phyloP scores from a whole-genome alignment of 352 stramenopile genomes.

The Phytophthora kernoviae region DNA sequence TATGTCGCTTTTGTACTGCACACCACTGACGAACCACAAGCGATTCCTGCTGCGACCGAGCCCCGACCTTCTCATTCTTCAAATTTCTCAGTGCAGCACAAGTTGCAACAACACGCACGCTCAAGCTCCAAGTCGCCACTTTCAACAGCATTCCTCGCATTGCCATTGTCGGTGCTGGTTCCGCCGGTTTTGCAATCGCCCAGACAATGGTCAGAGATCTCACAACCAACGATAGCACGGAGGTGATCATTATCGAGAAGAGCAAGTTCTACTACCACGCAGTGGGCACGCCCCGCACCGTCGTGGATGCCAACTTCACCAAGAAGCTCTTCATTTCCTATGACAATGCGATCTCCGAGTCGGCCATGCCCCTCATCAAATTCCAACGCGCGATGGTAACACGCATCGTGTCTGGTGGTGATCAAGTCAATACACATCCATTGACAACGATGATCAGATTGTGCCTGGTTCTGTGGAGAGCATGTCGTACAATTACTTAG shows the following conservation, averaged over 20 bases:
- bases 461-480: conserved; percentile 27
- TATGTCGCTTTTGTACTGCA: background rate
- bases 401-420: conserved; percentile 29
- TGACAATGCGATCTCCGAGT: conserved; percentile 47
- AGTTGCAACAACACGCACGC: conserved; percentile 3
- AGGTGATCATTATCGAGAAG: conserved; percentile 62
- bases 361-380: conserved; percentile 37
- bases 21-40: conserved; percentile 1
- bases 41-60: background rate
- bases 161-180: conserved; percentile 56
- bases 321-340: conserved; percentile 63
- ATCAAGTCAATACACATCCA: conserved; percentile 41
- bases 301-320: conserved; percentile 45
- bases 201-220: conserved; percentile 44
- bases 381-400: conserved; percentile 48
- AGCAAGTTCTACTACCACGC: conserved; percentile 55
- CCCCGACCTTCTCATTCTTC: conserved; percentile 10
- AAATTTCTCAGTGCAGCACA: conserved; percentile 14
- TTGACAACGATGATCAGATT: conserved; percentile 37
- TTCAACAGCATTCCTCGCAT: conserved; percentile 42
- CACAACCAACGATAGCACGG: conserved; percentile 31
- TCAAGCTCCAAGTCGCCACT: background rate
- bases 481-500: conserved; percentile 58
- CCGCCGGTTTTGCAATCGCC: conserved; percentile 46
- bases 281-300: conserved; percentile 45